Base-by-base conservation (phyloP, 352 stramenopile species). In the Thalassiosira pacifica region DNA sequence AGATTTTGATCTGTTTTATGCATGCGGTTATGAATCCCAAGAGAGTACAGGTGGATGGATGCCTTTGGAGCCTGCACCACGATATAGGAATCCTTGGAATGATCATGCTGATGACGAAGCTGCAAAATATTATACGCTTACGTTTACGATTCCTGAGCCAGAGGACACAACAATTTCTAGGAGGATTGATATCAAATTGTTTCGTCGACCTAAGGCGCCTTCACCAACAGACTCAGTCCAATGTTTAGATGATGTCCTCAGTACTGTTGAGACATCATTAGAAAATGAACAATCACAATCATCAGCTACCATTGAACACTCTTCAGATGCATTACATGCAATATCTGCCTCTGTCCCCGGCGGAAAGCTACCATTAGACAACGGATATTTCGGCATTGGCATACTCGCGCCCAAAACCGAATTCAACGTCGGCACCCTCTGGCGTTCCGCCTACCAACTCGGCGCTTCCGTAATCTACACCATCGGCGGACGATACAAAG, bases 381-480 rank as follows among this genome's bases (percentile, higher is more conserved):
- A 76, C 40, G 80, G 80, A 6, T 87, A 87, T 37, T 87, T 87
- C 42, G 80, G 72, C 8, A 82, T 87, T 18, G 80, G 55, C 11
- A 90, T 90, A 45, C 9, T 90, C n/a, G 48, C 79, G 24, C 78
- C 79, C 48, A 90, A 90, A 73, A 85, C 84, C 9, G 63, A 16
- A 18, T 24, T 59, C 31, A 90, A 90, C 45, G 29, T 84, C 13
- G 85, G 85, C 2, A 87, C 79, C 16, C 65, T 90, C 0, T 79
- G 73, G 61, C 52, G 81, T 77, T 87, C 81, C 24, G 75, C 85
- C 34, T 83, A 81, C 52, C 81, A 88, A 71, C 72, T 88, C 0
- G 85, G 85, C 26, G 85, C 81, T n/a, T 87, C 85, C 4, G 29
- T 90, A 0, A 18, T 85, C 3, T 90, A 86, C 59, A 90, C 79